phyloP scores from a whole-genome alignment of 331 rosid species.

The Arachis monticola region DNA sequence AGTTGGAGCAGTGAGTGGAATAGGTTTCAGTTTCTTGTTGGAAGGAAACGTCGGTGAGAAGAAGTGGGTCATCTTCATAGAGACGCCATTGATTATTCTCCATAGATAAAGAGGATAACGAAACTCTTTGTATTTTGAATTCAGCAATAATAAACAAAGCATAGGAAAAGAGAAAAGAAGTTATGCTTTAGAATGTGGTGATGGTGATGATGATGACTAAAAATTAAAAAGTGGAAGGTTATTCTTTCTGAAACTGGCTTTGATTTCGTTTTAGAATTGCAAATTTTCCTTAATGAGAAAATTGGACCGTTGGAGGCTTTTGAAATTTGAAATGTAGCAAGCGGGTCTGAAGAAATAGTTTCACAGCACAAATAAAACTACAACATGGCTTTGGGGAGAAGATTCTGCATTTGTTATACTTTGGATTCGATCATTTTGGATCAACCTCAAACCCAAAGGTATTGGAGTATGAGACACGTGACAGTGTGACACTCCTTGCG shows the following conservation, averaged over 20 bases:
- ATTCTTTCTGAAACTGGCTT: constrained; percentile 26
- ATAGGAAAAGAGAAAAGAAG: constrained; percentile 14
- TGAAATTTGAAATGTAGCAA: constrained; percentile 60
- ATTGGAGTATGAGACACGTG: constrained; percentile 13
- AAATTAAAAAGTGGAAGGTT: constrained; percentile 8
- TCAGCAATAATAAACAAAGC: constrained; percentile 38
- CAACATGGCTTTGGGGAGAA: constrained; percentile 24
- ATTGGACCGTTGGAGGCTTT: constrained; percentile 61
- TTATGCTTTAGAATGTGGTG: constrained; percentile 24
- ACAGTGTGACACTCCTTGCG: background rate
- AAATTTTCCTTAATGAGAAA: constrained; percentile 43
- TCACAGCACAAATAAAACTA: background rate
- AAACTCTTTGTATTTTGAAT: constrained; percentile 43
- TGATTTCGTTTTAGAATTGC: constrained; percentile 43
- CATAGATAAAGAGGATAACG: constrained; percentile 35
- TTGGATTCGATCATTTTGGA: constrained; percentile 40
- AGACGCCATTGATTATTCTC: constrained; percentile 52
- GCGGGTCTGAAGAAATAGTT: constrained; percentile 44
- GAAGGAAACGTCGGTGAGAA: constrained; percentile 60
- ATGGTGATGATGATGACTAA: background rate
- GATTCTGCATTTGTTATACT: constrained; percentile 32
- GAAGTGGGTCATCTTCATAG: constrained; percentile 67
- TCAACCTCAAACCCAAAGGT: background rate
- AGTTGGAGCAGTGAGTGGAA: constrained; percentile 24
- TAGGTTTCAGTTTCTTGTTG: constrained; percentile 45